phyloP scores from a whole-genome alignment of 1,284 basidiomycete genomes.

The Ustilago bromivora region DNA sequence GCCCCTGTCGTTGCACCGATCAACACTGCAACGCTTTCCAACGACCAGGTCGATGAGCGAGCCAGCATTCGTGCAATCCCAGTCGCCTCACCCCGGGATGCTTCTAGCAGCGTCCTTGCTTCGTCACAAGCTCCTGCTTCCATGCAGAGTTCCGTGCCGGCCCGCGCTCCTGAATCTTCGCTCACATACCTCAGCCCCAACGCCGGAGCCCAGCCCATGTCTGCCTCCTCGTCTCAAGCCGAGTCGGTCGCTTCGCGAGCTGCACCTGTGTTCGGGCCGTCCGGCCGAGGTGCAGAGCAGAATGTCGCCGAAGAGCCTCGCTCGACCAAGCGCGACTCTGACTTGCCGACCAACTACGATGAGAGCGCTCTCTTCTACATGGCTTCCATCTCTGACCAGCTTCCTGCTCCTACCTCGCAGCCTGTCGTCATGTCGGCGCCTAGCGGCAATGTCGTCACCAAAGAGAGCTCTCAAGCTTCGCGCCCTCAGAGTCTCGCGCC shows the following conservation, averaged over 20 bases:
- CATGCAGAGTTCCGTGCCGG: not conserved
- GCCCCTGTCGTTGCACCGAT: conserved; percentile 15
- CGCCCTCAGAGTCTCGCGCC: conserved; percentile 44
- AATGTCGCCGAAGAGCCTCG: conserved; percentile 21
- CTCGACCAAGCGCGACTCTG: conserved; percentile 34
- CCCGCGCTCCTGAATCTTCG: conserved; percentile 25
- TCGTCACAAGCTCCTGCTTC: not conserved
- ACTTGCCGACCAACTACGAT: conserved; percentile 54
- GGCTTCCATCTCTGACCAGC: conserved; percentile 61
- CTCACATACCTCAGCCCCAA: conserved; percentile 33
- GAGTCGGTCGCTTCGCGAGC: conserved; percentile 13
- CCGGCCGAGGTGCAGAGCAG: conserved; percentile 47
- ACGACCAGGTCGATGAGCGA: conserved; percentile 15
- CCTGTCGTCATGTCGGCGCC: conserved; percentile 39
- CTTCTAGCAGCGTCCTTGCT: conserved; percentile 8
- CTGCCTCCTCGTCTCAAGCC: conserved; percentile 13
- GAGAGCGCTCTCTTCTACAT: conserved; percentile 65
- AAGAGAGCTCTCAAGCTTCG: conserved; percentile 38
- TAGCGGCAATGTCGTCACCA: conserved; percentile 26
- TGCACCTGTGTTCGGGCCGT: conserved; percentile 39
- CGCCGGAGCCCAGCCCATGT: conserved; percentile 12
- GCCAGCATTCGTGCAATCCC: conserved; percentile 17
- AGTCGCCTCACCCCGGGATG: not conserved
- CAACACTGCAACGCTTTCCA: not conserved
- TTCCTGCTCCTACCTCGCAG: conserved; percentile 44